Evolutionary conservation across 2,329 filamentous ascomycete genomes (phyloP).

Genomic region (Neonectria faginata): DNA sequence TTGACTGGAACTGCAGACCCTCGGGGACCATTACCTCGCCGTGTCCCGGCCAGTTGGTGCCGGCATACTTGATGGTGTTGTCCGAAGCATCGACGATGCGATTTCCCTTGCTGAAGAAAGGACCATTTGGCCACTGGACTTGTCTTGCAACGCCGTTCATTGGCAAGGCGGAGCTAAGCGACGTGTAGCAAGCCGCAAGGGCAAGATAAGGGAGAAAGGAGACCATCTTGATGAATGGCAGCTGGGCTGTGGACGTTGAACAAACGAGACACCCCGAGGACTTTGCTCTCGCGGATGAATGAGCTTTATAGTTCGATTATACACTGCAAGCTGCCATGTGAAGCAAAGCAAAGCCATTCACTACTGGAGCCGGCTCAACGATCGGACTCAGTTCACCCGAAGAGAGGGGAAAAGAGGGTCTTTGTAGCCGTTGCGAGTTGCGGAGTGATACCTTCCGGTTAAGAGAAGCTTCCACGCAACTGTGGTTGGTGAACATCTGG

Average conservation of each 20-base stretch:
- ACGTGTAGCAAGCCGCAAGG: neutral
- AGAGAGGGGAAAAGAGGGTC: neutral
- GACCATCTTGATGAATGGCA: neutral
- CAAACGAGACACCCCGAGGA: neutral
- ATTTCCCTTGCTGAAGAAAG: conserved; percentile 55
- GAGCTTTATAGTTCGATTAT: neutral
- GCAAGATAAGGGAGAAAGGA: conserved; percentile 9
- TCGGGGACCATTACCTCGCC: conserved; percentile 74
- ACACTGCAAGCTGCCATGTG: neutral
- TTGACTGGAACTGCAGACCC: conserved; percentile 71
- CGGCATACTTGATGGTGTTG: conserved; percentile 62
- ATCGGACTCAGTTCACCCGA: conserved; percentile 23
- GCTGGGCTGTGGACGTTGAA: neutral
- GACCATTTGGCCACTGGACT: conserved; percentile 43
- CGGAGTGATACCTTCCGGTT: conserved; percentile 24
- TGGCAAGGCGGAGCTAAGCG: conserved; percentile 4
- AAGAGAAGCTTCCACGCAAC: neutral
- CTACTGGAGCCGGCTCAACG: neutral
- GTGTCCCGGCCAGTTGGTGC: conserved; percentile 72
- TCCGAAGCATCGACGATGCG: conserved; percentile 58
- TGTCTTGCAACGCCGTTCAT: conserved; percentile 3
- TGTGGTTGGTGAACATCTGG: conserved; percentile 9
- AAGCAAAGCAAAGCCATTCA: neutral
- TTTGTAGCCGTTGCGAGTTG: neutral
- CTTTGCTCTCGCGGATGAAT: neutral